These are phyloP conservation scores for Secale cereale DNA, from an alignment of 176 grass and related monocot species.

Conservation along the genomic window DNA sequence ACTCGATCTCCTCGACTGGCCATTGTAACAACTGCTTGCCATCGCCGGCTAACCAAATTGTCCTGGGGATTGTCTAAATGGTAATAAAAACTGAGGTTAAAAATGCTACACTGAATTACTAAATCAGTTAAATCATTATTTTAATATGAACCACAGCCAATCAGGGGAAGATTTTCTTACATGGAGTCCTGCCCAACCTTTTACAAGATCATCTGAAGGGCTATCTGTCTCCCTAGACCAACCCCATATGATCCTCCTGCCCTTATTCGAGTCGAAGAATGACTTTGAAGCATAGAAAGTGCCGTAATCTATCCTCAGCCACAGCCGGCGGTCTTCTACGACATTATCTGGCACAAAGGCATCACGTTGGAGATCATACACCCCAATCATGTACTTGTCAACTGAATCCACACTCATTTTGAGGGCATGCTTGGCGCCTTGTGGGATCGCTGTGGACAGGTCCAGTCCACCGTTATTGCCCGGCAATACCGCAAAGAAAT, in stretches of 20 bases:
- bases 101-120: not conserved
- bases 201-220: not conserved
- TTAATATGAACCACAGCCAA: not conserved
- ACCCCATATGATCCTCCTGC: constrained; percentile 58
- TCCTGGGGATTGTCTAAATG: constrained; percentile 30
- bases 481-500: not conserved
- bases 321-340: constrained; percentile 39
- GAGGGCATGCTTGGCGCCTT: not conserved
- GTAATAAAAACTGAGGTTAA: not conserved
- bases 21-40: no score
- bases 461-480: not conserved
- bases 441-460: not conserved
- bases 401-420: constrained; percentile 23
- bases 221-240: constrained; percentile 77
- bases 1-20: no score
- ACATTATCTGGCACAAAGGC: constrained; percentile 15
- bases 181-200: constrained; percentile 32
- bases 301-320: constrained; percentile 63
- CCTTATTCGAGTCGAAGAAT: constrained; percentile 20
- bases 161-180: constrained; percentile 24
- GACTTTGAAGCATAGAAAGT: not conserved
- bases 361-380: constrained; percentile 28
- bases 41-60: no score
- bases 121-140: not conserved
- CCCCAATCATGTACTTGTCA: constrained; percentile 68